Base-by-base conservation (phyloP, 73 alveolate species). In the Halteria grandinella region DNA sequence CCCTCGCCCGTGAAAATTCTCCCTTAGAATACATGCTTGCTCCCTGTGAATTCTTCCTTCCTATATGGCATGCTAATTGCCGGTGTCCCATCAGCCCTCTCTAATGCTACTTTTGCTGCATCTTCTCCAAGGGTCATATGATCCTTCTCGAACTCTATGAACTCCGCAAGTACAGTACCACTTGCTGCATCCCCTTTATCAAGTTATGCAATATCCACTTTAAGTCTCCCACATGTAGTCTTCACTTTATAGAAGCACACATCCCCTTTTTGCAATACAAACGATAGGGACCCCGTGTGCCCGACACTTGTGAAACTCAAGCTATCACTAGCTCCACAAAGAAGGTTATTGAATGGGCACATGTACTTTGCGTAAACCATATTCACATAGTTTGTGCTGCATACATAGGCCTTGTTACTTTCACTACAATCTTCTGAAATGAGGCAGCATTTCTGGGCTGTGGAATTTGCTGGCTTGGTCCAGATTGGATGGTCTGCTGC, bases 61-160 rank as follows among this genome's bases (percentile, higher is more conserved):
- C 80, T 39, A 4, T 14, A 66, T 25, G 80, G 80, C 80, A 66
- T 66, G 10, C 32, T 52, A 44, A 15, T 18, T 25, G 41, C 80
- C 1, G 80, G 80, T n/a, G 69, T 66, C 17, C 69, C 64, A 1
- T 66, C 80, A n/a, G n/a, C n/a, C n/a, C n/a, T n/a, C n/a, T n/a
- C n/a, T n/a, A n/a, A n/a, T n/a, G n/a, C n/a, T 23, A 4, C 52
- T 21, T 66, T 21, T 31, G 27, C 17, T 66, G 63, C 6, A 21
- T 45, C 54, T 4, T 34, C 45, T 2, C 69, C 80, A 50, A 36
- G 29, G 21, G 47, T 2, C 1, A 66, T 43, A 1, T 43, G 24
- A 14, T 66, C 80, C 39, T 25, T 47, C 39, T 66, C 80, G 31
- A 12, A 66, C 31, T 66, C 80, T 32, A 66, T 66, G 17, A 25